Evolutionary conservation across 192 early-diverging fungal species (phyloP).

Genomic region (Linnemannia hyalina): DNA sequence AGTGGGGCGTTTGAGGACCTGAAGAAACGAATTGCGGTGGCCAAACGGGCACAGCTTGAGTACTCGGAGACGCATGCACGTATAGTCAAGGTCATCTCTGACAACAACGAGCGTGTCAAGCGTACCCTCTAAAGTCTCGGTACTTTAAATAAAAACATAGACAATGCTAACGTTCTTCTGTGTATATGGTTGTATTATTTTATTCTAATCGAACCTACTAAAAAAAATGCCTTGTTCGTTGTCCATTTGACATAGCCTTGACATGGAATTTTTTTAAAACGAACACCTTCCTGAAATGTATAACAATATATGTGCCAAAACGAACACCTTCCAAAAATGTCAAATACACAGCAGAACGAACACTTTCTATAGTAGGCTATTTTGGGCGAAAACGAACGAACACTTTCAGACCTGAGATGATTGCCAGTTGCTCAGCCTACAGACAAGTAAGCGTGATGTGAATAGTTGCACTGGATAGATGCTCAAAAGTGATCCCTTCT

Average conservation of each 20-base stretch:
- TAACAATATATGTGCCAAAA: too few species aligned
- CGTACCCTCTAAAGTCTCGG: background rate
- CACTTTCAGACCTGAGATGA: background rate
- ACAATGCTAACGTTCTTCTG: too few species aligned
- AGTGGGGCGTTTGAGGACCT: slow-evolving; percentile 5
- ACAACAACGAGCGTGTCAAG: slow-evolving; percentile 16
- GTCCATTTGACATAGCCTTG: too few species aligned
- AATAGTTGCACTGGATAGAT: background rate
- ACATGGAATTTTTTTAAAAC: too few species aligned
- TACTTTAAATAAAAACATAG: background rate
- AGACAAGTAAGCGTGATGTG: background rate
- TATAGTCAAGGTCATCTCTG: slow-evolving; percentile 13
- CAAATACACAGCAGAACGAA: background rate
- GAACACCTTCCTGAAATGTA: too few species aligned
- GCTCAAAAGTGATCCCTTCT: background rate
- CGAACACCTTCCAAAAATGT: too few species aligned
- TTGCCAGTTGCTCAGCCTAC: background rate
- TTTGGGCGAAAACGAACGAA: background rate
- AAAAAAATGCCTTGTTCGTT: too few species aligned
- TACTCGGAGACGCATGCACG: slow-evolving; percentile 20
- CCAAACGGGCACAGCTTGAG: background rate
- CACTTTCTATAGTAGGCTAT: background rate
- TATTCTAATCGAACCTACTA: too few species aligned
- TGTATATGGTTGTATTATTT: too few species aligned
- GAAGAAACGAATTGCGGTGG: background rate